A percentile compares a stretch with the other conserved stretches of the same genome.
Evolutionary conservation across 176 grass and related monocot genomes (phyloP).

Genomic region (Cenchrus americanus): DNA sequence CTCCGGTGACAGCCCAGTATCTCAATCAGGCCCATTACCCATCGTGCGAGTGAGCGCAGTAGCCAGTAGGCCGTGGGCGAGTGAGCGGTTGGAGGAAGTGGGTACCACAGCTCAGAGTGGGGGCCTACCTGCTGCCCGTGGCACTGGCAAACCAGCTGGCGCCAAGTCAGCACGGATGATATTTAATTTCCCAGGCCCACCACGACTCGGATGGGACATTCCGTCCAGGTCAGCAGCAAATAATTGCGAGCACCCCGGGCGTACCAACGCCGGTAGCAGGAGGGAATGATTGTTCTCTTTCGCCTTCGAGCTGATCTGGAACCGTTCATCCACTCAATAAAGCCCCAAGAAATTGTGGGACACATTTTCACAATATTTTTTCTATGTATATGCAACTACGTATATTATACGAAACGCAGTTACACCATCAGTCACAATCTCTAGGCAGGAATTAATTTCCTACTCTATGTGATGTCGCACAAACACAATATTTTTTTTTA

Average conservation of each 20-base stretch:
- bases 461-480: background rate
- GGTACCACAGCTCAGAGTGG: constrained; percentile 2
- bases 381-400: background rate
- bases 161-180: constrained; percentile 38
- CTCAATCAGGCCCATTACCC: background rate
- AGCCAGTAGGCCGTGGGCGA: background rate
- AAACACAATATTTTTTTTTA: background rate
- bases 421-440: background rate
- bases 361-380: background rate
- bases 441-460: background rate
- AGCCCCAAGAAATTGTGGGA: background rate
- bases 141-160: constrained; percentile 34
- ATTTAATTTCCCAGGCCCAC: constrained; percentile 23
- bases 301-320: background rate
- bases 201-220: constrained; percentile 33
- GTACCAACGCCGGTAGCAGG: constrained; percentile 9
- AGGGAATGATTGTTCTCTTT: constrained; percentile 24
- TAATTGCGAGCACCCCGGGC: background rate
- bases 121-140: background rate
- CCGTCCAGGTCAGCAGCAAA: constrained; percentile 33
- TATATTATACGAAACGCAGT: background rate
- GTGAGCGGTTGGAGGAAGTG: background rate
- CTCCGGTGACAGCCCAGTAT: no score
- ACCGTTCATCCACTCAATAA: background rate
- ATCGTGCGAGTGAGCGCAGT: background rate